These are phyloP conservation scores for Ostreobium quekettii DNA, from an alignment of 139 green algal species.

Conservation along the genomic window DNA sequence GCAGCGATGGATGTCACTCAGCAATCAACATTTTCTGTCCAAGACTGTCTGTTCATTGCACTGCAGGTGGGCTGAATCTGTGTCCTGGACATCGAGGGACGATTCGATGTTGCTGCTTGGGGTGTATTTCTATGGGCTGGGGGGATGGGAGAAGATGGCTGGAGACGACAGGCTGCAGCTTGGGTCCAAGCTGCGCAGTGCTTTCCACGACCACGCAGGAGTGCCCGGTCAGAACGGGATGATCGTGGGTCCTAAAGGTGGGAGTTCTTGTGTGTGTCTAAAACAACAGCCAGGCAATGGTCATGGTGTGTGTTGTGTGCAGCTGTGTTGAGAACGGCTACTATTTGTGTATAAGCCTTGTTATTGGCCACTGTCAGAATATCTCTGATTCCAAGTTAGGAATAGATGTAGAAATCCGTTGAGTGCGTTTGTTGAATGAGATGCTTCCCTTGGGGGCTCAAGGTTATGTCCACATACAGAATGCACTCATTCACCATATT, in stretches of 20 bases:
- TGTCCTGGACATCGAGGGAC: constrained; percentile 59
- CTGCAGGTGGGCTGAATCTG: constrained; percentile 7
- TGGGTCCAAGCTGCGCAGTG: constrained; percentile 53
- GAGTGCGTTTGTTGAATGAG: neutral
- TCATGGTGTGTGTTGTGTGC: constrained; percentile 20
- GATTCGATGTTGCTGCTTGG: constrained; percentile 79
- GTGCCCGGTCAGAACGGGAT: constrained; percentile 18
- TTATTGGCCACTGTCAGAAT: neutral
- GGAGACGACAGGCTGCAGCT: constrained; percentile 57
- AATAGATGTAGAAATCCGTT: neutral
- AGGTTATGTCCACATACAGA: too few species aligned
- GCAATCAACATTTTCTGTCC: neutral
- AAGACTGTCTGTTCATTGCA: constrained; percentile 19
- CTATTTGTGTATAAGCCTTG: neutral
- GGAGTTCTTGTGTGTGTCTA: neutral
- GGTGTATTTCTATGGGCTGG: constrained; percentile 59
- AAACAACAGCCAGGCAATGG: constrained; percentile 24
- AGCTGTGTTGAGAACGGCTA: neutral
- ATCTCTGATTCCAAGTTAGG: neutral
- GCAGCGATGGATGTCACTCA: constrained; percentile 47
- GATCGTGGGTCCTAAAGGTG: neutral
- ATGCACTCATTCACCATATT: constrained; percentile 1
- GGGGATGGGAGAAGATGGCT: constrained; percentile 68
- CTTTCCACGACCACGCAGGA: constrained; percentile 22
- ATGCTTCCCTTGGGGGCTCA: neutral